Base-by-base conservation (phyloP, 2,329 filamentous ascomycete genomes). In the Aureobasidium musti region DNA sequence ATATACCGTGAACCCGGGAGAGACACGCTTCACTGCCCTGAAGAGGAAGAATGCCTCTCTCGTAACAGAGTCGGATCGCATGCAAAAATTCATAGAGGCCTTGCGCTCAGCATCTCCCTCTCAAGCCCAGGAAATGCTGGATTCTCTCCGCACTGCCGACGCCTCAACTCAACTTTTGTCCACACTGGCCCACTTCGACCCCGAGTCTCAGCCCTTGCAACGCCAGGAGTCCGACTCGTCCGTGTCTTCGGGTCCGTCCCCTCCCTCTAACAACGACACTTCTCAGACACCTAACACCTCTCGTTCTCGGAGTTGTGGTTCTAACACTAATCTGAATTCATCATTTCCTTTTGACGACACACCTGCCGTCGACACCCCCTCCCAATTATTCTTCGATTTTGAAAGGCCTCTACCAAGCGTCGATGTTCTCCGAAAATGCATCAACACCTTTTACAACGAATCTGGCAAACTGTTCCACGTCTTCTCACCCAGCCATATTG, bases 31-130 rank as follows among this genome's bases (percentile, higher is more conserved):
- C n/a, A 65, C 50, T 39, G 53, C 50, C 26, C 5, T 65, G 13
- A 65, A 65, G 17, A 65, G 63, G 21, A 66, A 61, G n/a, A 66
- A 66, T 53, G 64, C 45, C 19, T 41, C 26, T n/a, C 53, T 66
- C 7, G 35, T 37, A 2, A 60, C 50, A 11, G 64, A 66, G 28
- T 21, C 52, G 10, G 64, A 66, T 28, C 45, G 50, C 13, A 52
- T 66, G 64, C 41, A 43, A 1, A 43, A 43, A 13, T 53, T 66
- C 14, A 43, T 66, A 30, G 17, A 41, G 8, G 37, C 54, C n/a
- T 17, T 66, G 41, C 53, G 52, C 14, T 21, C 64, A 19, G 45
- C 50, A 13, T 35, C 54, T n/a, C 45, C 49, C 7, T 35, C 64
- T 30, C 41, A 53, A 14, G 54, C 54, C 10, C 64, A 66, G 26